Percentiles rank a stretch among this genome's conserved stretches.
These are phyloP conservation scores for Trametes cinnabarina DNA, from an alignment of 768 basidiomycete species.

Conservation along the genomic window DNA sequence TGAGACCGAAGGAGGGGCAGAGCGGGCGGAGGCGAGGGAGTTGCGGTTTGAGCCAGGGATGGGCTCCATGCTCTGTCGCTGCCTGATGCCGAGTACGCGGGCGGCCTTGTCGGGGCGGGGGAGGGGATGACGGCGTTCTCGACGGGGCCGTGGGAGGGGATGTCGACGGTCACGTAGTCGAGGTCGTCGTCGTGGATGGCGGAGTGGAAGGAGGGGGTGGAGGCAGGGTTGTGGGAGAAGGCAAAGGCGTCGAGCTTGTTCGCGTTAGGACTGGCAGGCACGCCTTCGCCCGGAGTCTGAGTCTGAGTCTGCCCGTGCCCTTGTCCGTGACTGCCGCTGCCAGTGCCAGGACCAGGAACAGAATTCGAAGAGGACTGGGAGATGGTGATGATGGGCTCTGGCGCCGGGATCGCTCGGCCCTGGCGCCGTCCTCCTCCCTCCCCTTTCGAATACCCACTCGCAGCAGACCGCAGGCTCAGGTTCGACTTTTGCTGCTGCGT, in stretches of 20 bases:
- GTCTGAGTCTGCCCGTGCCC: not conserved
- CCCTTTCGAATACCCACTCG: constrained; percentile 16
- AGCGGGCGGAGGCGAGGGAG: constrained; percentile 76
- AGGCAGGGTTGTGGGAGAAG: constrained; percentile 16
- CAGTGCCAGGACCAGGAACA: not conserved
- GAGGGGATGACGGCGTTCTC: constrained; percentile 31
- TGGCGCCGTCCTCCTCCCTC: constrained; percentile 3
- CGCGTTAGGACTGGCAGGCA: constrained; percentile 5
- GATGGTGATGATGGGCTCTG: constrained; percentile 54
- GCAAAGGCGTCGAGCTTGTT: constrained; percentile 20
- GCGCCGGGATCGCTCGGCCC: constrained; percentile 34
- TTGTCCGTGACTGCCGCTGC: not conserved
- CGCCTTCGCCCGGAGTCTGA: not conserved
- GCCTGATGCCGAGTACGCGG: constrained; percentile 71
- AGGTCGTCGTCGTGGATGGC: constrained; percentile 44
- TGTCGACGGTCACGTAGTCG: constrained; percentile 62
- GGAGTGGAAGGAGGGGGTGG: constrained; percentile 19
- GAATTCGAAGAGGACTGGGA: constrained; percentile 28
- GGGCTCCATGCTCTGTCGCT: constrained; percentile 80
- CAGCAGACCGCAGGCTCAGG: constrained; percentile 29
- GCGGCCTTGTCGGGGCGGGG: constrained; percentile 70
- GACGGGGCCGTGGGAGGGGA: constrained; percentile 27
- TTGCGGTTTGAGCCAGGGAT: constrained; percentile 75
- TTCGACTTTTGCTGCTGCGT: constrained; percentile 29
- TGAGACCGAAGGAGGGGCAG: constrained; percentile 41